phyloP scores from a whole-genome alignment of 495 filamentous ascomycete species.

The Penicillium egyptiacum region DNA sequence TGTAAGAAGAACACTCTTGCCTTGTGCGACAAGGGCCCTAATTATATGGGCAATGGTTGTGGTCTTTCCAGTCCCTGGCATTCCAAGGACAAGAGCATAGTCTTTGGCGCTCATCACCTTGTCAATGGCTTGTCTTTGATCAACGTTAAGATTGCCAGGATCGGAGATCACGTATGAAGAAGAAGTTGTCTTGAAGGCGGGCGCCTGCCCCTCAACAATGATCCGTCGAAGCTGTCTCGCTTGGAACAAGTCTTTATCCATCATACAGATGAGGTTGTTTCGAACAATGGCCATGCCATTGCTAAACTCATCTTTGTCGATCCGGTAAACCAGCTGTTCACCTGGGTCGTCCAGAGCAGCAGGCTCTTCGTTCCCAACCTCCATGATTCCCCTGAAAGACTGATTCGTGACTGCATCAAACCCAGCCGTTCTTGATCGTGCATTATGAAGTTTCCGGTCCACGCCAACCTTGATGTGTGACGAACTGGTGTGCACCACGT shows the following conservation, averaged over 20 bases:
- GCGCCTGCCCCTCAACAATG: conserved; percentile 70
- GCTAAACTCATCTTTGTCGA: conserved; percentile 98
- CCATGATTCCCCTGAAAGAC: conserved; percentile 88
- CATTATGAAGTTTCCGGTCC: conserved; percentile 83
- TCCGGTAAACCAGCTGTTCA: conserved; percentile 68
- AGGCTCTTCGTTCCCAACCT: conserved; percentile 59
- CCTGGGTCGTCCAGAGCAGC: conserved; percentile 46
- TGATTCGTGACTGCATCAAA: conserved; percentile 80
- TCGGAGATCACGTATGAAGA: conserved; percentile 58
- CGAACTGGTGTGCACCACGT: conserved; percentile 71
- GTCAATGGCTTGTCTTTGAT: conserved; percentile 80
- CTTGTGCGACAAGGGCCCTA: conserved; percentile 80
- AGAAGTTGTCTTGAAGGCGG: conserved; percentile 66
- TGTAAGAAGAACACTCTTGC: conserved; percentile 88
- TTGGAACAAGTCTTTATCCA: conserved; percentile 75
- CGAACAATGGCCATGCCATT: conserved; percentile 94
- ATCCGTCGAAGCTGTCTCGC: conserved; percentile 72
- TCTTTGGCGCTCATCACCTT: conserved; percentile 95
- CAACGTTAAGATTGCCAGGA: conserved; percentile 66
- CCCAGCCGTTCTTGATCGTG: conserved; percentile 67
- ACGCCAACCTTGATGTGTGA: conserved; percentile 80
- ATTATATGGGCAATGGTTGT: conserved; percentile 98
- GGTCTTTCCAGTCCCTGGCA: conserved; percentile 98
- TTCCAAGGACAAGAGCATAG: conserved; percentile 92
- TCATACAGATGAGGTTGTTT: conserved; percentile 88